Percentiles rank a stretch among this genome's conserved stretches.
Evolutionary conservation across 148 eudicot species (phyloP).

Genomic region (Rhododendron simsii): DNA sequence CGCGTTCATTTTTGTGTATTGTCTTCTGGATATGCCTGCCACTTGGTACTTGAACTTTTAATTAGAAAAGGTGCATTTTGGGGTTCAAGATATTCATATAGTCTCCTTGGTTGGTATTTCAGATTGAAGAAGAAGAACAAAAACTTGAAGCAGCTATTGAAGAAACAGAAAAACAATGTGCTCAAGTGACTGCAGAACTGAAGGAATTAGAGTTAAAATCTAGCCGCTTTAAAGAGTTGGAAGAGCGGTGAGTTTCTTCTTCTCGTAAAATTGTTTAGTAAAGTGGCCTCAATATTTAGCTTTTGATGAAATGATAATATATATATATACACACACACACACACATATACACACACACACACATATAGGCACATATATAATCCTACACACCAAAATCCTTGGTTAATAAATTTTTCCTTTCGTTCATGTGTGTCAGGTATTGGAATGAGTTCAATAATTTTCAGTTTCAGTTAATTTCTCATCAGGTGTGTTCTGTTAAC

Average conservation of each 20-base stretch:
- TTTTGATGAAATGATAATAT: neutral
- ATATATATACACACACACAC: too few species aligned
- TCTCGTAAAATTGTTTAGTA: neutral
- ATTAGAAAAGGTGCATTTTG: slow-evolving; percentile 3
- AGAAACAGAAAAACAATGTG: slow-evolving; percentile 88
- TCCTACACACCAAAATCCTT: neutral
- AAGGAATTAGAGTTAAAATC: slow-evolving; percentile 88
- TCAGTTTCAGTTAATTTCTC: slow-evolving; percentile 89
- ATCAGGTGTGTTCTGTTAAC: slow-evolving; percentile 60
- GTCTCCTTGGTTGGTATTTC: slow-evolving; percentile 14
- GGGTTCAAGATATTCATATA: slow-evolving; percentile 19
- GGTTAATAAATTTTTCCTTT: neutral
- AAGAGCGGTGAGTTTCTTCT: slow-evolving; percentile 61
- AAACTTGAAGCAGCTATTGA: slow-evolving; percentile 88
- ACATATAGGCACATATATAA: neutral
- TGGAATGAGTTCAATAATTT: slow-evolving; percentile 96
- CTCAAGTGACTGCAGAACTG: slow-evolving; percentile 74
- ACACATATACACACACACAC: too few species aligned
- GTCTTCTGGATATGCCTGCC: neutral
- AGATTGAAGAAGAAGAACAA: slow-evolving; percentile 96
- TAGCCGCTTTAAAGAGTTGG: slow-evolving; percentile 84
- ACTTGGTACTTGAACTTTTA: neutral
- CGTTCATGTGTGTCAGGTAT: slow-evolving; percentile 51
- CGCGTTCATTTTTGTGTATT: neutral
- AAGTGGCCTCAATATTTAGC: neutral